Percentiles rank a stretch among this genome's conserved stretches.
Conservation (phyloP, 306 rosid genomes). For the Carpinus viminea region DNA sequence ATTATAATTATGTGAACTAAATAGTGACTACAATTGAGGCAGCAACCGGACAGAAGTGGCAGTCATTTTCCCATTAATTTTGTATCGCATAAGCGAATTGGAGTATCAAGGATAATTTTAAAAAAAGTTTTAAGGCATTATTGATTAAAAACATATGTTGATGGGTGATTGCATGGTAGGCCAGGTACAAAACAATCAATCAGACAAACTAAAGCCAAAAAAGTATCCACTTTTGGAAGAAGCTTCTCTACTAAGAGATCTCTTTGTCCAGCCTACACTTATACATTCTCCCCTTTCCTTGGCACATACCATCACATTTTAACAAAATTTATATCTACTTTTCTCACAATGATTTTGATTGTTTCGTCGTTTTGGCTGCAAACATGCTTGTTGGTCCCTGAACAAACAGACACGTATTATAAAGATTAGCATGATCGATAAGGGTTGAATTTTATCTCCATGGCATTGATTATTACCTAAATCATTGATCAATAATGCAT, state of each 20-base stretch:
- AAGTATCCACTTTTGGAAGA: slow-evolving; percentile 4
- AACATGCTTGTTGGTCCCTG: background rate
- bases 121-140: no score
- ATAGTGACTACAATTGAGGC: background rate
- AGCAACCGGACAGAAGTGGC: background rate
- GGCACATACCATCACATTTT: background rate
- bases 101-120: background rate
- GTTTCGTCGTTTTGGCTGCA: background rate
- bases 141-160: background rate
- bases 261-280: background rate
- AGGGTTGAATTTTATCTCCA: background rate
- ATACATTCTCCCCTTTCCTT: slow-evolving; percentile 1
- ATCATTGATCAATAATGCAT: slow-evolving; percentile 16
- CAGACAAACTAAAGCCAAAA: background rate
- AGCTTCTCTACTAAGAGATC: slow-evolving; percentile 2
- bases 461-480: slow-evolving; percentile 14
- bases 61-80: slow-evolving; percentile 9
- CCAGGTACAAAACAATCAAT: background rate
- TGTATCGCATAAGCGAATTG: background rate
- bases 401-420: background rate
- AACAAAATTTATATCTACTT: background rate
- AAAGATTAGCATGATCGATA: background rate
- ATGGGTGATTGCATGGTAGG: background rate
- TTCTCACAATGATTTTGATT: background rate
- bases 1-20: no score